Evolutionary conservation across 2,329 filamentous ascomycete genomes (phyloP), one percentile per base, ranked within the genome.

Genomic region (Sporothrix sp.): DNA sequence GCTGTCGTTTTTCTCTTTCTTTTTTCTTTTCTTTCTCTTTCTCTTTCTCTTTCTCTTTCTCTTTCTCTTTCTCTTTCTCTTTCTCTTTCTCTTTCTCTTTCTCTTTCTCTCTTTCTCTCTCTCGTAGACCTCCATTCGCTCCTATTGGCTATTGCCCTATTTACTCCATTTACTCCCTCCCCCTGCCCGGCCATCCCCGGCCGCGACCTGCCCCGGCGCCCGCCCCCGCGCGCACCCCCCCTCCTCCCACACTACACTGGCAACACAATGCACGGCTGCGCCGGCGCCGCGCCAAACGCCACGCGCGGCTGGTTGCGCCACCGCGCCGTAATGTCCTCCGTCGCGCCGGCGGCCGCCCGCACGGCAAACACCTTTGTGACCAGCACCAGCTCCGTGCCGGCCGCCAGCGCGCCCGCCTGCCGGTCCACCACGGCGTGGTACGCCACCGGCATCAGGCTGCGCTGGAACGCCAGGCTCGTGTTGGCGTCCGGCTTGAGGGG

Each of bases 401-500:
- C 36, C 7, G 44, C 28, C 11, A 56, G 37, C 21, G 38, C 40
- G 8, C 27, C 37, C 8, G 35, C 30, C 2, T n/a, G 6, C 2
- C 28, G 3, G 8, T 21, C 37, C 3, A 42, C 16, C 2, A 53
- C 8, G 23, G 48, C 51, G 30, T 52, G 42, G 9, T 40, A 46
- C 2, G 53, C 55, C 11, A 51, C 44, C 1, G 62, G 62, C 3
- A 64, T 59, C 30, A 62, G 45, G 6, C 58, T 62, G 27, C 60
- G 52, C 47, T 58, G 58, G 21, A 46, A 52, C 16, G 58, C 52
- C 25, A 65, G 47, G 55, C 62, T 65, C 3, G 62, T 63, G 54
- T 65, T 65, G n/a, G 62, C 54, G 48, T 63, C 61, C 3, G 61
- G 59, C 39, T 61, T 61, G 43, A 63, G 51, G 8, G 46, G 20